Base-by-base conservation (phyloP, 108 stramenopile genomes). In the Nitzschia palea region DNA sequence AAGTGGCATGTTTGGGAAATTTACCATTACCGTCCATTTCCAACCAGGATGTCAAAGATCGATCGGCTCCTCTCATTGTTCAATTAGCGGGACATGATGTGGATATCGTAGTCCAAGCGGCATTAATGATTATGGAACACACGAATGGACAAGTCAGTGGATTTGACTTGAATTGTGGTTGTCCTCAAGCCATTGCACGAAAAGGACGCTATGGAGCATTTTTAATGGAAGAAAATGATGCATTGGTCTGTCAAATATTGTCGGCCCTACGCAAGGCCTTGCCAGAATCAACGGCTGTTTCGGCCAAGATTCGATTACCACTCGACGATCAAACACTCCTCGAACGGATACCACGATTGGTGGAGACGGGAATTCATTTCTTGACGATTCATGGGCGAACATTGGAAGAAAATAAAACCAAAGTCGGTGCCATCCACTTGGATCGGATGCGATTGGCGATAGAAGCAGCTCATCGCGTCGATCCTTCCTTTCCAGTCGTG, bases 301-400 rank as follows among this genome's bases (percentile, higher is more conserved):
- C 90, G 23, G 86, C 84, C 25, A 95, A 95, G 68, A 88, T 92
- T 62, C 75, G 94, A 42, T 37, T 95, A 22, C 90, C 89, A 5
- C 47, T 76, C 8, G 62, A 62, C 29, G 70, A 73, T 32, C 56
- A 56, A 14, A 65, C 55, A 15, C 44, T 87, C 12, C 56, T 72
- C n/a, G 74, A 82, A 14, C 65, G 93, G 62, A 82, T 89, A 26
- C 55, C 45, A 34, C 57, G 71, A 27, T 56, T 90, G 57, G 79
- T 95, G 18, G 80, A 86, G 22, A 84, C 95, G 4, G 99, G 97
- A 0, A 89, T 91, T 22, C 67, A 81, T 50, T 78, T 97, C 69
- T 70, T 99, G 45, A 97, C 98, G 4, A 82, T 99, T 30, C 98
- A 99, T 73, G 98, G 98, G 14, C 84, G 98, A 28, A 97, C 95